These are phyloP conservation scores for Zymoseptoria tritici DNA, from an alignment of 2,329 filamentous ascomycete genomes.

Conservation along the genomic window DNA sequence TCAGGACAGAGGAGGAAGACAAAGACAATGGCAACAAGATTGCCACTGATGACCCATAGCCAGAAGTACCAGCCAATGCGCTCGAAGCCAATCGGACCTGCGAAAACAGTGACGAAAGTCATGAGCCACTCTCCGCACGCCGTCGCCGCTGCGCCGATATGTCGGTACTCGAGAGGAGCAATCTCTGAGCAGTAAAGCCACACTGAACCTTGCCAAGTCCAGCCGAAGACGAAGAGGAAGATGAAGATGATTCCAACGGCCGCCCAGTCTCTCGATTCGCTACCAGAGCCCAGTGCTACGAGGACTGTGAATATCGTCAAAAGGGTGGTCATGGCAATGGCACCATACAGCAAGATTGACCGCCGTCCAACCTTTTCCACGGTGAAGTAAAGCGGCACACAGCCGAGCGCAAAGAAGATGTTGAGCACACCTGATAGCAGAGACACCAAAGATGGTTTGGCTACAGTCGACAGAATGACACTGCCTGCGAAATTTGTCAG, in stretches of 20 bases:
- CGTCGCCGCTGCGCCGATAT: slow-evolving; percentile 5
- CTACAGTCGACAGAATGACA: slow-evolving; percentile 6
- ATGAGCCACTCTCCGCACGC: slow-evolving; percentile 9
- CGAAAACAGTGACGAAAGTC: slow-evolving; percentile 10
- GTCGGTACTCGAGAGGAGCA: slow-evolving; percentile 9
- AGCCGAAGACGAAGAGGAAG: slow-evolving; percentile 7
- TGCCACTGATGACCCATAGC: slow-evolving; percentile 12
- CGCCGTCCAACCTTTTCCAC: slow-evolving; percentile 8
- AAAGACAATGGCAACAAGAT: slow-evolving; percentile 9
- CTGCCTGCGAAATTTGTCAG: background rate
- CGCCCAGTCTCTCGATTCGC: slow-evolving; percentile 6
- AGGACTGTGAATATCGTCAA: slow-evolving; percentile 7
- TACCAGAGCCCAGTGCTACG: background rate
- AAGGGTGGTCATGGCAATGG: slow-evolving; percentile 8
- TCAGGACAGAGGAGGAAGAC: slow-evolving; percentile 9
- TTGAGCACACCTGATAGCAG: slow-evolving; percentile 7
- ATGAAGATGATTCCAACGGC: slow-evolving; percentile 7
- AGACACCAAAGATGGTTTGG: slow-evolving; percentile 5
- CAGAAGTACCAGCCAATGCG: slow-evolving; percentile 12
- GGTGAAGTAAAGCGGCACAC: slow-evolving; percentile 4
- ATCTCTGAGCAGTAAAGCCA: slow-evolving; percentile 10
- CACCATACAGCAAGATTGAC: slow-evolving; percentile 7
- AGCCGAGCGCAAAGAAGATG: slow-evolving; percentile 9
- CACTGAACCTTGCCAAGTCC: slow-evolving; percentile 7
- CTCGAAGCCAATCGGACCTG: slow-evolving; percentile 4